Conservation (phyloP, 2,329 filamentous ascomycete species). For the Pestalotiopsis sp. region DNA sequence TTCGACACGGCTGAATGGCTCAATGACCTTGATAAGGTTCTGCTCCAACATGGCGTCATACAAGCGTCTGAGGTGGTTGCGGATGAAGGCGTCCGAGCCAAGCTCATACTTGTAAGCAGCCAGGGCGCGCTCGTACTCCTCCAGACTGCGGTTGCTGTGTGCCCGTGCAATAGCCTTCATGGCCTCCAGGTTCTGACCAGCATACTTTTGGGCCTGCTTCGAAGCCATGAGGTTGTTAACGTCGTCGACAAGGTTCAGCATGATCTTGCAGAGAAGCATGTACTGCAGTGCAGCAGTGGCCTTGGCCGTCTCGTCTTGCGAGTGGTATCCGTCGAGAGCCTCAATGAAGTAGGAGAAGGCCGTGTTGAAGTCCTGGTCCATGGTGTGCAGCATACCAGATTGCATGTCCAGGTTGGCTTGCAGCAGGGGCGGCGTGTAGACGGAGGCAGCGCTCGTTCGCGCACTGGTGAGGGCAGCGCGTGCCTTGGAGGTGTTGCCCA, state of each 20-base stretch:
- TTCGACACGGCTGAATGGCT: constrained; percentile 96
- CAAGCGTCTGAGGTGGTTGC: constrained; percentile 90
- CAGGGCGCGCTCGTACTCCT: constrained; percentile 94
- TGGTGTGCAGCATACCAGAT: constrained; percentile 96
- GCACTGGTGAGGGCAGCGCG: constrained; percentile 93
- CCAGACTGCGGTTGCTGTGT: constrained; percentile 91
- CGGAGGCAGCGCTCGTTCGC: constrained; percentile 91
- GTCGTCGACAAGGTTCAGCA: constrained; percentile 96
- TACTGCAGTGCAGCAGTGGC: constrained; percentile 98
- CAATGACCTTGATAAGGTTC: constrained; percentile 99
- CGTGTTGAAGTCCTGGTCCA: constrained; percentile 99
- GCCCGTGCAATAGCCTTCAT: constrained; percentile 99
- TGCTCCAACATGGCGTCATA: constrained; percentile 99
- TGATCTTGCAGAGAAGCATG: constrained; percentile 99
- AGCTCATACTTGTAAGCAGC: constrained; percentile 91
- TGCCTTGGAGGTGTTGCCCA: constrained; percentile 95
- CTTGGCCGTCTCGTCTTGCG: constrained; percentile 82
- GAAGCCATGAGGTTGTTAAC: constrained; percentile 93
- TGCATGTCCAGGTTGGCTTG: constrained; percentile 99
- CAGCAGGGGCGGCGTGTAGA: constrained; percentile 93
- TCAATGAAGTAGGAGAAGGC: constrained; percentile 99
- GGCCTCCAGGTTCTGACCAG: constrained; percentile 91
- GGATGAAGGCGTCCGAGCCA: constrained; percentile 92
- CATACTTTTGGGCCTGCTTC: constrained; percentile 96
- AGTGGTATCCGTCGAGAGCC: constrained; percentile 94